phyloP scores from a whole-genome alignment of 1,284 basidiomycete genomes.

The Apiotrichum montevideense region DNA sequence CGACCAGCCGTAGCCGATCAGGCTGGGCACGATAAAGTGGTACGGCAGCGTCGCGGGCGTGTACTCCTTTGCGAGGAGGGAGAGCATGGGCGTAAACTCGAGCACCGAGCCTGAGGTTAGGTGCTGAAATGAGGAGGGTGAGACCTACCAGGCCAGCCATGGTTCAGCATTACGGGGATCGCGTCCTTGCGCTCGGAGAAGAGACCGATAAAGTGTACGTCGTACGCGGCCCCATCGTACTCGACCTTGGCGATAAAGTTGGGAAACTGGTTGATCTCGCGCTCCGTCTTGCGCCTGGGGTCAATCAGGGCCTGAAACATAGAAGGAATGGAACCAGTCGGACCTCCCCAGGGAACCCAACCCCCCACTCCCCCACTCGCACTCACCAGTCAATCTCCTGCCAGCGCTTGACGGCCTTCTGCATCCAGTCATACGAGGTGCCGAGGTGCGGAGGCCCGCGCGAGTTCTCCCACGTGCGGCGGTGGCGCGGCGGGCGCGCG shows the following conservation, averaged over 20 bases:
- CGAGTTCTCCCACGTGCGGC: constrained; percentile 37
- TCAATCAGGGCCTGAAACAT: not conserved
- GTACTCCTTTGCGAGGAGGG: constrained; percentile 23
- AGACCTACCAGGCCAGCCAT: constrained; percentile 40
- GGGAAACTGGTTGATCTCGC: constrained; percentile 26
- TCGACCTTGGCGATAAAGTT: constrained; percentile 22
- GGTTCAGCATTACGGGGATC: constrained; percentile 36
- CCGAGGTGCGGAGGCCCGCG: constrained; percentile 19
- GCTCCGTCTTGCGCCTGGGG: constrained; percentile 25
- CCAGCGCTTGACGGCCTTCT: constrained; percentile 22
- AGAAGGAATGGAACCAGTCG: too few species aligned
- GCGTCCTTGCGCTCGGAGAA: constrained; percentile 32
- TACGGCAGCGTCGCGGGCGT: constrained; percentile 28
- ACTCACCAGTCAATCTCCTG: constrained; percentile 27
- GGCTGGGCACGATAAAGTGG: constrained; percentile 32
- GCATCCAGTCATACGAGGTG: constrained; percentile 23
- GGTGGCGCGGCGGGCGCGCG: constrained; percentile 17
- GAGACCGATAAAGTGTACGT: constrained; percentile 37
- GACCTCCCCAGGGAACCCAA: too few species aligned
- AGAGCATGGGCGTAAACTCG: constrained; percentile 37
- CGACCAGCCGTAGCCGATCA: constrained; percentile 41
- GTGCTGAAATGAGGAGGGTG: too few species aligned
- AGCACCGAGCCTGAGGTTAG: constrained; percentile 26
- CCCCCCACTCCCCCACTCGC: not conserved
- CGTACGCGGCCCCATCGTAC: constrained; percentile 13